Base-by-base conservation (phyloP, 345 rosid species). In the Corymbia maculata region DNA sequence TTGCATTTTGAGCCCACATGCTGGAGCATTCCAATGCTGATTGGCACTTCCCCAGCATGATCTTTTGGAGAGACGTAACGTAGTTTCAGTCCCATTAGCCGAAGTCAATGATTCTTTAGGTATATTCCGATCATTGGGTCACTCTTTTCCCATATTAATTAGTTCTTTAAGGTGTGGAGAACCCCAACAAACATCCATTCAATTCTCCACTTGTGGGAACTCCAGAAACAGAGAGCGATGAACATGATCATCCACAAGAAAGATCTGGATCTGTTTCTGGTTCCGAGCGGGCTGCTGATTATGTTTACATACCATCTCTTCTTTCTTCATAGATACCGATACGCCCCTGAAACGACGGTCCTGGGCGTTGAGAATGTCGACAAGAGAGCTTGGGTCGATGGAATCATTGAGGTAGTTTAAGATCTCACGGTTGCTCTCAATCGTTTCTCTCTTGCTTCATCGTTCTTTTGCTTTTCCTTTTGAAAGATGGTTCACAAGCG, bases 351-450 rank as follows among this genome's bases (percentile, higher is more conserved):
- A 91, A 94, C 94, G 21, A 96, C 98, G 5, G 92, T 92, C 64
- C 88, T 93, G 53, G 99, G 99, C 88, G 89, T 94, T 66, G 97
- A 95, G 90, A 95, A 95, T 93, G 90, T 92, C 28, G 95, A 94
- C 86, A 95, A 92, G 90, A 91, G 91, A 93, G 95, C 94, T 91
- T 97, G 98, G 98, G 98, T 96, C 68, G 93, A 94, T 66, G 92
- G 94, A 86, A 90, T 96, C 53, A 91, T 94, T 93, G 90, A 93
- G 98, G 97, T 89, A 70, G 85, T 84, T 30, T 22, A 66, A 42
- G 19, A 55, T 28, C 42, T 9, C n/a, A 51, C 24, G 68, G 70
- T 89, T 89, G 28, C 80, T 51, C 61, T 49, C 51, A 32, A 17
- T 87, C 88, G 51, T 28, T 68, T 50, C 66, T 66, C 82, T 85